phyloP scores from a whole-genome alignment of 2,329 filamentous ascomycete genomes.

The Aspergillus ustus region DNA sequence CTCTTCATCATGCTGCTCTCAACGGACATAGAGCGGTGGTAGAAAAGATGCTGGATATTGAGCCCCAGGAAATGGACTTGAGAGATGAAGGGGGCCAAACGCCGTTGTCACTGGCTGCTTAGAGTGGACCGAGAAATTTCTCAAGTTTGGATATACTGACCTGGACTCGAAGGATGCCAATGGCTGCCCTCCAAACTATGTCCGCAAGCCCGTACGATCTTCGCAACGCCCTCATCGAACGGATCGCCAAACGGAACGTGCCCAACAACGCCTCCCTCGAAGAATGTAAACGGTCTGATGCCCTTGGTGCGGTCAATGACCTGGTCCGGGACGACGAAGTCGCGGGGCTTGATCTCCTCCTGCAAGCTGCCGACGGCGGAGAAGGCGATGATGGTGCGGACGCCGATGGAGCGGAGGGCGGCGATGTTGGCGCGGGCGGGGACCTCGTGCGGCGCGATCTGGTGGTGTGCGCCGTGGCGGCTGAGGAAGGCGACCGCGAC shows the following conservation, averaged over 20 bases:
- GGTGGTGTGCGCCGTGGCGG: constrained; percentile 86
- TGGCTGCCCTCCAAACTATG: constrained; percentile 68
- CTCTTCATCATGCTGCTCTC: too few species aligned
- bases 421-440: constrained; percentile 94
- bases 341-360: constrained; percentile 90
- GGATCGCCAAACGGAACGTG: constrained; percentile 96
- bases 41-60: too few species aligned
- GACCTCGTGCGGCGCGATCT: constrained; percentile 93
- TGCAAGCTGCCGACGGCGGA: constrained; percentile 90
- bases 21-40: too few species aligned
- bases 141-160: too few species aligned
- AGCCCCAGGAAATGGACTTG: too few species aligned
- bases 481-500: constrained; percentile 85
- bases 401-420: constrained; percentile 88
- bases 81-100: too few species aligned
- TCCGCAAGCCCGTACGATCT: constrained; percentile 78
- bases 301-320: constrained; percentile 98
- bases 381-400: constrained; percentile 90
- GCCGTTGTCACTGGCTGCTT: too few species aligned
- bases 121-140: too few species aligned
- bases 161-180: too few species aligned
- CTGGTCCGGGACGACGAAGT: constrained; percentile 96
- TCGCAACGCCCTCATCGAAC: constrained; percentile 79
- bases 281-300: constrained; percentile 92
- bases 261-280: constrained; percentile 78